Evolutionary conservation across 2,329 filamentous ascomycete genomes (phyloP), one percentile per base, ranked within the genome.

Genomic region (Cladosporium austrohemisphaericum): DNA sequence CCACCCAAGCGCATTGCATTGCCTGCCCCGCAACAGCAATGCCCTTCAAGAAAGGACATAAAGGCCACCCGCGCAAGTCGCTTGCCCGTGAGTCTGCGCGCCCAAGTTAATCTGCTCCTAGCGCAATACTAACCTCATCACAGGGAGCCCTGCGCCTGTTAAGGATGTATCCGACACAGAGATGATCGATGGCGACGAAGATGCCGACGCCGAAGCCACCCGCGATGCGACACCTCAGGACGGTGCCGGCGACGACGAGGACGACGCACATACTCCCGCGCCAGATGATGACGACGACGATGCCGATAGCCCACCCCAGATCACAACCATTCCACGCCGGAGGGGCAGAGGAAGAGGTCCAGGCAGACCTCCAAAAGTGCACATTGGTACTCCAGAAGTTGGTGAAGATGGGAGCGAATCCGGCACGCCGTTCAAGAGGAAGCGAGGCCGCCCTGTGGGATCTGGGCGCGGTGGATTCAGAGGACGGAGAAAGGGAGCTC

Each of bases 401-500:
- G 67, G 69, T 28, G 73, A 74, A 46, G 67, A 68, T 29, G 66
- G 55, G 14, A 75, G 72, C 10, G 73, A 77, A 49, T 68, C 67
- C 20, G 73, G 73, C 35, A 77, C 73, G 3, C 74, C 74, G 11
- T 64, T 69, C 53, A 73, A 74, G 58, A 70, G 76, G 52, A 70
- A 72, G 54, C 65, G 75, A 54, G 75, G 76, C 18, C 66, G 76
- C 16, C 76, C 75, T 9, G 68, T 74, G 14, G 60, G 59, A 6
- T 49, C 49, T n/a, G 70, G 71, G 26, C 66, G 75, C 49, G 79
- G 77, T 45, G 82, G 81, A 16, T 72, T 88, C 53, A 89, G 90
- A 83, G 81, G 88, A 73, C 68, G 88, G 71, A 59, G 84, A 72
- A 84, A 86, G 50, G 84, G 84, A 31, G 80, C 84, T 4, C 81